A percentile compares a stretch with the other conserved stretches of the same genome.
Evolutionary conservation across 176 grass and related monocot species (phyloP).

Genomic region (Phoenix roebelenii): DNA sequence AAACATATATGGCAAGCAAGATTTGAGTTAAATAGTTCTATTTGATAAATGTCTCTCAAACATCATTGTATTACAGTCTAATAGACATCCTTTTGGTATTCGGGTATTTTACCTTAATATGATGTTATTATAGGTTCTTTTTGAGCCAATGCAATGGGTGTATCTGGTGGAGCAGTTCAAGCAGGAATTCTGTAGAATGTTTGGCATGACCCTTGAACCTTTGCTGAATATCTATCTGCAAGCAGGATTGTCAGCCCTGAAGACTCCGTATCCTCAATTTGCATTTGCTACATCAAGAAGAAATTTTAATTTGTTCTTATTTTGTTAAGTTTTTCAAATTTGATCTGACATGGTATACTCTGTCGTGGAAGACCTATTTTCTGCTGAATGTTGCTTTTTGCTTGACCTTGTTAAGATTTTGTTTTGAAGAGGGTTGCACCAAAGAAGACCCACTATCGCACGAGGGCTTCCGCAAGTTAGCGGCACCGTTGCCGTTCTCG

Average conservation of each 20-base stretch:
- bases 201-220: conserved; percentile 81
- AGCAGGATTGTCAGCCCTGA: conserved; percentile 85
- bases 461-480: conserved; percentile 68
- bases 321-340: no score
- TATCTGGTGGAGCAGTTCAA: conserved; percentile 72
- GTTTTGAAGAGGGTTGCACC: conserved; percentile 56
- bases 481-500: conserved; percentile 66
- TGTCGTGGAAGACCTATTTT: no score
- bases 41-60: no score
- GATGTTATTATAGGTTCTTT: conserved; percentile 40
- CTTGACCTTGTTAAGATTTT: conserved; percentile 67
- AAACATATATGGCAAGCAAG: no score
- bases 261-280: conserved; percentile 62
- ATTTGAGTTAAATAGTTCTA: no score
- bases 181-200: conserved; percentile 85
- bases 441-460: conserved; percentile 87
- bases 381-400: conserved; percentile 15
- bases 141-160: conserved; percentile 76
- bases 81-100: no score
- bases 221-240: conserved; percentile 96
- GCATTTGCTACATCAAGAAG: not conserved
- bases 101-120: no score
- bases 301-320: no score
- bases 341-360: no score
- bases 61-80: no score